Evolutionary conservation across 192 early-diverging fungal genomes (phyloP), one percentile per base, ranked within the genome.

Genomic region (Podila horticola): DNA sequence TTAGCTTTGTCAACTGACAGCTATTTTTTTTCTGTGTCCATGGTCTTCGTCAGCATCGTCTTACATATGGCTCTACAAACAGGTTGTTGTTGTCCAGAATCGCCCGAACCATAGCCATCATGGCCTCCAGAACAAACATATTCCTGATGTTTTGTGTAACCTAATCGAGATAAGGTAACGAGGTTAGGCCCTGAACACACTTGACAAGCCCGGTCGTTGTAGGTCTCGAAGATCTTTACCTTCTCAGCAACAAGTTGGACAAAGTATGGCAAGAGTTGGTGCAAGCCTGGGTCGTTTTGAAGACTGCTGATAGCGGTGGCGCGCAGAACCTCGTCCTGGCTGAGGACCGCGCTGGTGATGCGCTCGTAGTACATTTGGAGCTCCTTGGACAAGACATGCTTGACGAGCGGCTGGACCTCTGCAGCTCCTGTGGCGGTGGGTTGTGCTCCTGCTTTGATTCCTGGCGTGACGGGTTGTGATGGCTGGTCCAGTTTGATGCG

Each of bases 221-320:
- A 6, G 13, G 19, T 29, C 17, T 20, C 36, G 8, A 45, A 45
- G 29, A 20, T 48, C 31, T 48, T 68, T 52, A 93, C 89, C 72
- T 95, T 94, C 65, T 96, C 94, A 6, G 92, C 92, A 59, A 97
- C 91, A 67, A 97, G 95, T 82, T 96, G 92, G 15, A 97, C 90
- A 89, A 98, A 96, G 83, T 99, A 99, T 0, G 98, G 97, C 9
- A 98, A 76, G 22, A 99, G 87, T 71, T 95, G 94, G 79, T 98
- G 95, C 58, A 99, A 90, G 17, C 97, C 98, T 3, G 98, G 94
- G 76, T 99, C 98, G 11, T 89, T 87, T 11, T 90, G 82, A 13
- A 99, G 81, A 84, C 92, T 94, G 70, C 96, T 91, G 57, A 98
- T 84, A 7, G 96, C 97, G 5, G 93, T 84, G 0, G 89, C 84